A percentile compares a stretch with the other conserved stretches of the same genome.
These are phyloP conservation scores for Zasmidium cellare DNA, from an alignment of 2,329 filamentous ascomycete genomes.

Conservation along the genomic window DNA sequence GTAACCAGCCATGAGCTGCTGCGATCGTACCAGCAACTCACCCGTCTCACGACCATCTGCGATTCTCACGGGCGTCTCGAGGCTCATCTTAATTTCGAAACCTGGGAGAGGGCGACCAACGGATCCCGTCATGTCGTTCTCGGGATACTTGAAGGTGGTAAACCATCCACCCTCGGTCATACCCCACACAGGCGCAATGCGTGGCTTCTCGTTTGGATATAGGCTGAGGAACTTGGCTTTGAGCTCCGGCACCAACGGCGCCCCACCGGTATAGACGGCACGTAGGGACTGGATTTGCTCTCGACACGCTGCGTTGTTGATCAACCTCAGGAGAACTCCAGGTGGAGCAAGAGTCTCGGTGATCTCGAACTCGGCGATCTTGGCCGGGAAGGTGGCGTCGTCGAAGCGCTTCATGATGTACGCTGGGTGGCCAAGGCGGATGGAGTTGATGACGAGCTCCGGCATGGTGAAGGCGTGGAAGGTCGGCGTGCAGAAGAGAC, in stretches of 20 bases:
- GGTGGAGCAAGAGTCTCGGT: constrained; percentile 52
- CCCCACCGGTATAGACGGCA: constrained; percentile 51
- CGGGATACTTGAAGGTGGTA: constrained; percentile 41
- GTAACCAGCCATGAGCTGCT: constrained; percentile 44
- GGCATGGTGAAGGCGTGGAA: constrained; percentile 55
- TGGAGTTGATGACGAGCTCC: constrained; percentile 48
- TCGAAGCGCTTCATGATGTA: constrained; percentile 52
- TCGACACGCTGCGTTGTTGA: constrained; percentile 34
- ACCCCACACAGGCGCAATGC: constrained; percentile 53
- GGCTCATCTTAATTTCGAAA: constrained; percentile 36
- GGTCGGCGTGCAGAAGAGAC: constrained; percentile 53
- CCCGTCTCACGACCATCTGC: constrained; percentile 49
- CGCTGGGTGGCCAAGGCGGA: constrained; percentile 47
- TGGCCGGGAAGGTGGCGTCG: constrained; percentile 36
- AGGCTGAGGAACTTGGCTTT: constrained; percentile 42
- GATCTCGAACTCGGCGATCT: constrained; percentile 44
- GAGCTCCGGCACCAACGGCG: constrained; percentile 46
- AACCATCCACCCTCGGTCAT: constrained; percentile 55
- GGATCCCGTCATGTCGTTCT: constrained; percentile 46
- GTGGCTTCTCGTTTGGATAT: constrained; percentile 42
- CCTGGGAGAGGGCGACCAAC: constrained; percentile 49
- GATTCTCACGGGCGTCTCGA: constrained; percentile 13
- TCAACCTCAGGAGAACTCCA: constrained; percentile 40
- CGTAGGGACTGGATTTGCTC: constrained; percentile 42
- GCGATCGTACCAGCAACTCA: constrained; percentile 43